These are phyloP conservation scores for Neofusicoccum sp. DNA, from an alignment of 2,329 filamentous ascomycete species.

Conservation along the genomic window DNA sequence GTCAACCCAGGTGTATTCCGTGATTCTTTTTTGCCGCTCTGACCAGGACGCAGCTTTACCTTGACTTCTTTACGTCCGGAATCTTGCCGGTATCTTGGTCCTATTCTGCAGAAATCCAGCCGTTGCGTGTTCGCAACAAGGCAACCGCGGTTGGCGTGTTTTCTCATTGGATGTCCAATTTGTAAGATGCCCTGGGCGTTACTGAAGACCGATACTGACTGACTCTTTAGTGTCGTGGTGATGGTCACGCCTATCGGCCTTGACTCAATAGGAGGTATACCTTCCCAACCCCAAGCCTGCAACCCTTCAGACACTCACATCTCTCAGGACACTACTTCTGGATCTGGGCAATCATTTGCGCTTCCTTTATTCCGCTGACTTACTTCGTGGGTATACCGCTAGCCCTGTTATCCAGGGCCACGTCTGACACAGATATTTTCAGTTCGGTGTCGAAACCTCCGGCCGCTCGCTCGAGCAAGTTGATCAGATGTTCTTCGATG, in stretches of 20 bases:
- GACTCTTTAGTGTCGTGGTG: background rate
- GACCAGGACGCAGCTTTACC: background rate
- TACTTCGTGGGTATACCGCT: background rate
- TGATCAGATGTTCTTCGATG: slow-evolving; percentile 30
- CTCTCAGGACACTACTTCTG: slow-evolving; percentile 20
- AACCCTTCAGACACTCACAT: too few relatives aligned
- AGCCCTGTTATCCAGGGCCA: too few relatives aligned
- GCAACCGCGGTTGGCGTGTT: slow-evolving; percentile 11
- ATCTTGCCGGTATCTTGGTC: slow-evolving; percentile 32
- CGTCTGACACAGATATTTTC: too few relatives aligned
- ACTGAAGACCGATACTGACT: too few relatives aligned
- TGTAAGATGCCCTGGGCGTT: background rate
- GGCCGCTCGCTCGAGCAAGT: slow-evolving; percentile 14
- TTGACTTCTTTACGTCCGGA: slow-evolving; percentile 29
- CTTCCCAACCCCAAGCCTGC: too few relatives aligned
- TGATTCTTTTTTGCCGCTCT: background rate
- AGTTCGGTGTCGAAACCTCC: slow-evolving; percentile 15
- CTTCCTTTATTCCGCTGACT: slow-evolving; percentile 11
- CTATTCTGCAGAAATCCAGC: slow-evolving; percentile 13
- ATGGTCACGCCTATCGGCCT: slow-evolving; percentile 13
- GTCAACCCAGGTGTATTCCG: background rate
- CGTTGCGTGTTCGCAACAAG: slow-evolving; percentile 13
- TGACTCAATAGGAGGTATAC: slow-evolving; percentile 5
- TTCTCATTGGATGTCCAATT: background rate
- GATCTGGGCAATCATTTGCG: slow-evolving; percentile 17